Evolutionary conservation across 768 basidiomycete species (phyloP).

Genomic region (Termitomyces sp.): DNA sequence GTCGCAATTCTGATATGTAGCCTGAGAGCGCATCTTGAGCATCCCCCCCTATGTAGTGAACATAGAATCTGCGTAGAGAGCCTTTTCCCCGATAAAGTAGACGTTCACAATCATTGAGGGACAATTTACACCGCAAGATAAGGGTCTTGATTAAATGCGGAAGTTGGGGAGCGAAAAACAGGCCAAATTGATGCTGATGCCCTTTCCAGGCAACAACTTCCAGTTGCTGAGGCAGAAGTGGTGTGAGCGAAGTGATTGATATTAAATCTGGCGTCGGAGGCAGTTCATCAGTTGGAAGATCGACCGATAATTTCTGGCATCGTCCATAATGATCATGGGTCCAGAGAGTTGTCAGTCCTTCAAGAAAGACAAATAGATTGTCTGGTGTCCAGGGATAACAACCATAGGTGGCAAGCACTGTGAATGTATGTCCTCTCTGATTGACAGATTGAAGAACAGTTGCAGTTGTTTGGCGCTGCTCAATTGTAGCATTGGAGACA

Average conservation of each 20-base stretch:
- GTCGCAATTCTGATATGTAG: too few species aligned
- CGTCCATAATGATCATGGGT: background rate
- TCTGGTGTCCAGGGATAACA: background rate
- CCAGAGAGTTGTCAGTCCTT: background rate
- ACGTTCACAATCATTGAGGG: too few species aligned
- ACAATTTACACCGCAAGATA: background rate
- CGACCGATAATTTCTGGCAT: background rate
- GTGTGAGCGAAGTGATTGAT: too few species aligned
- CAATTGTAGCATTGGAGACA: background rate
- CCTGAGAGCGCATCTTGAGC: too few species aligned
- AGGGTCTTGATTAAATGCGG: background rate
- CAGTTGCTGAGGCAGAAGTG: background rate
- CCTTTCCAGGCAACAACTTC: too few species aligned
- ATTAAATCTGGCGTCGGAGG: too few species aligned
- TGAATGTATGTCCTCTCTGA: background rate
- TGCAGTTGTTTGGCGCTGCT: background rate
- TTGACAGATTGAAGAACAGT: background rate
- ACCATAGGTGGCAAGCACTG: background rate
- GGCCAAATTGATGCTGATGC: background rate
- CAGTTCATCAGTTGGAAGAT: background rate
- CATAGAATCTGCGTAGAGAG: background rate
- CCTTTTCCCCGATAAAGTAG: background rate
- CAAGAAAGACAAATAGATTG: background rate
- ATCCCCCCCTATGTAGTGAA: too few species aligned
- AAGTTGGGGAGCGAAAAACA: background rate